Base-by-base conservation (phyloP, 176 grass and related monocot genomes). In the Carex scoparia region DNA sequence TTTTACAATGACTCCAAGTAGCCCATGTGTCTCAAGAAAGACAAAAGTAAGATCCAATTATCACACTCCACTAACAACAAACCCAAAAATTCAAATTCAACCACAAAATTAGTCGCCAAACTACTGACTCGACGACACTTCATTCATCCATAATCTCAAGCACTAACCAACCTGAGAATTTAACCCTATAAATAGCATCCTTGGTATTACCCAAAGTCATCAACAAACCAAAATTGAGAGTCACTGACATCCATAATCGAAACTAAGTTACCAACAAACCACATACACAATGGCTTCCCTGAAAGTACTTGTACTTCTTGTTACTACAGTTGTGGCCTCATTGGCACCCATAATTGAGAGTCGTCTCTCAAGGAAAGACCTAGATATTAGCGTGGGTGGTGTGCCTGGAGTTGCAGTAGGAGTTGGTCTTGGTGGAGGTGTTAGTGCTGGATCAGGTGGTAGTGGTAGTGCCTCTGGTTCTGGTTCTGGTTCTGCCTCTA, bases 331-430 rank as follows among this genome's bases (percentile, higher is more conserved):
- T 37, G 87, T 18, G 4, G 70, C 60, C 18, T 80, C 66, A 15
- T 38, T 85, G 42, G 66, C 65, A 46, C 74, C 59, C 12, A 58
- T 61, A 28, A 74, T 60, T 0, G 91, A 91, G 64, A 70, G 85
- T 46, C 86, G 91, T 66, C 1, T 31, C 31, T 81, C 90, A 58
- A 65, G 87, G 68, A 94, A 92, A 83, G 94, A 87, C 84, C 94
- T 97, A n/a, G 88, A 88, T n/a, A n/a, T 90, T 30, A 83, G 89
- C 30, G 37, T 92, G 0, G 90, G 91, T 13, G 67, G 72, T 8
- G 89, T 89, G 3, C 10, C 84, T 46, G 85, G 90, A 13, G 30
- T 90, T 5, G 90, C 86, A 15, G 81, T 92, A 38, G 86, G 90
- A 7, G 57, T 88, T 61, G 83, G 83, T 28, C 83, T 85, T 44